These are phyloP conservation scores for Conticribra weissflogii DNA, from an alignment of 108 stramenopile genomes.

Conservation along the genomic window DNA sequence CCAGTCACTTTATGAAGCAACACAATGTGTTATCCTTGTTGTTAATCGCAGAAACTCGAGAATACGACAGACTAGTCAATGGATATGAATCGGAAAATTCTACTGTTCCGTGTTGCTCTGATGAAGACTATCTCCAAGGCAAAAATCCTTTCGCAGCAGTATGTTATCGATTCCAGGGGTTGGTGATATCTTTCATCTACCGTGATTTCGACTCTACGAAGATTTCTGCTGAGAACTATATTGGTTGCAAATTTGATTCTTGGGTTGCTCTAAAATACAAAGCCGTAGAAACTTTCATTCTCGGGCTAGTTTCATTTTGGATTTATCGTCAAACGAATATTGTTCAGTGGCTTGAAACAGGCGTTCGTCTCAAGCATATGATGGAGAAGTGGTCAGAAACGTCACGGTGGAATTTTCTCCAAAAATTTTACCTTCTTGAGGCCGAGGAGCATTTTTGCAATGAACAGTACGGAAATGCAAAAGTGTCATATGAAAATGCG, in stretches of 20 bases:
- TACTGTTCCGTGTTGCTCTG: not conserved
- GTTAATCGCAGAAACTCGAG: too few species aligned
- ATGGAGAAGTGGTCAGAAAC: too few species aligned
- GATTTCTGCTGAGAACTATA: not conserved
- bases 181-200: not conserved
- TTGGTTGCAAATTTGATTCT: not conserved
- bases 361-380: too few species aligned
- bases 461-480: not conserved
- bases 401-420: too few species aligned
- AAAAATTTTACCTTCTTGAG: too few species aligned
- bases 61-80: too few species aligned
- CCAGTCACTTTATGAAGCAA: not conserved
- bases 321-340: too few species aligned
- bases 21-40: not conserved
- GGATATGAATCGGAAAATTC: not conserved
- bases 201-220: not conserved
- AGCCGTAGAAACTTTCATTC: not conserved
- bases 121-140: not conserved
- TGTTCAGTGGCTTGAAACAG: too few species aligned
- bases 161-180: not conserved
- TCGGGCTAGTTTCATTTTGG: constrained; percentile 11
- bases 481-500: not conserved
- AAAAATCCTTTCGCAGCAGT: not conserved
- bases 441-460: too few species aligned
- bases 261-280: not conserved